Evolutionary conservation across 768 basidiomycete genomes (phyloP).

Genomic region (Grammothele lineata): DNA sequence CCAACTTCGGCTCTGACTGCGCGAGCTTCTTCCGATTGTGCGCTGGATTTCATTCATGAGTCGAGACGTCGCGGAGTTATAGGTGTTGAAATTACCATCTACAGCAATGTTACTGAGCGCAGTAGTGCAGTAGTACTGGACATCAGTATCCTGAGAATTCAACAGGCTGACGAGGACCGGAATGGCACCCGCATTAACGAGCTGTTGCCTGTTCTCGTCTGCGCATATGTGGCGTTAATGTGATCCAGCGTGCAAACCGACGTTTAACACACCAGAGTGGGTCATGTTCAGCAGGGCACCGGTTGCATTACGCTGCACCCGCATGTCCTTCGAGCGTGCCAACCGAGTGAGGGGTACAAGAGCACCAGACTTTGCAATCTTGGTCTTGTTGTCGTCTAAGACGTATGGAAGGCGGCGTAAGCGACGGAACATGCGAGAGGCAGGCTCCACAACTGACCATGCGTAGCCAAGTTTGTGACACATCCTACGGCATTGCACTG

Average conservation of each 20-base stretch:
- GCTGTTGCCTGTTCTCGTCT: conserved; percentile 98
- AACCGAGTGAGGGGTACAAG: conserved; percentile 93
- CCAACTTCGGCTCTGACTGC: conserved; percentile 89
- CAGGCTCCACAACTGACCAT: conserved; percentile 79
- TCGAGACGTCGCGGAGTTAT: background rate
- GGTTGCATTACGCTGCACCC: conserved; percentile 97
- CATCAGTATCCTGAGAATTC: conserved; percentile 97
- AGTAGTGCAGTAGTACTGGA: conserved; percentile 99
- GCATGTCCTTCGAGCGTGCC: conserved; percentile 98
- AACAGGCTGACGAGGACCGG: conserved; percentile 93
- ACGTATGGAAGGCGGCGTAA: background rate
- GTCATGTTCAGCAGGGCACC: conserved; percentile 99
- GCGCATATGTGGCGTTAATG: conserved; percentile 2
- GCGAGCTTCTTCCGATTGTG: conserved; percentile 92
- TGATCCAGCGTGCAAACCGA: background rate
- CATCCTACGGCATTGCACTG: conserved; percentile 99
- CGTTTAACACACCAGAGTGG: conserved; percentile 71
- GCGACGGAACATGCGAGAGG: no score
- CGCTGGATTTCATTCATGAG: conserved; percentile 35
- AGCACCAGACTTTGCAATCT: conserved; percentile 99
- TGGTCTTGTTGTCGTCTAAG: conserved; percentile 99
- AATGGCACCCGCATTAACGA: conserved; percentile 97
- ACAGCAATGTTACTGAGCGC: conserved; percentile 98
- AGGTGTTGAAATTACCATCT: conserved; percentile 54
- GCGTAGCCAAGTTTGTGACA: conserved; percentile 97